These are phyloP conservation scores for Bjerkandera adusta DNA, from an alignment of 1,284 basidiomycete genomes.

Conservation along the genomic window DNA sequence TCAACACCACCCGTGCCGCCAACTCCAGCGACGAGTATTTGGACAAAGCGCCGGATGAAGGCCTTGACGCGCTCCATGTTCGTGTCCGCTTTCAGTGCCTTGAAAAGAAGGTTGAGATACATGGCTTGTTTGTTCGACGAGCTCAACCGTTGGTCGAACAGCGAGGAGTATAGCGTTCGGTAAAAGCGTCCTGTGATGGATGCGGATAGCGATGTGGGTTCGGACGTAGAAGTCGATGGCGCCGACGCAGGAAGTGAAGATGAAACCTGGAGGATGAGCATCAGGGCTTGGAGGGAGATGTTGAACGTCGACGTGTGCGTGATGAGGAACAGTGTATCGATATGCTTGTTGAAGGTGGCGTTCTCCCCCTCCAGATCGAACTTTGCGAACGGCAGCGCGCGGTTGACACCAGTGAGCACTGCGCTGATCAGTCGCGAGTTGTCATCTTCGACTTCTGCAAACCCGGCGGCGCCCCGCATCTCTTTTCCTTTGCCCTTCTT, in stretches of 20 bases:
- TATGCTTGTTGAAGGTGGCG: constrained; percentile 75
- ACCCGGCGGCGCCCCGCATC: constrained; percentile 57
- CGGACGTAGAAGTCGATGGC: constrained; percentile 34
- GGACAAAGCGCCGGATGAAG: constrained; percentile 85
- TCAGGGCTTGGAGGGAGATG: constrained; percentile 91
- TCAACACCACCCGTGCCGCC: constrained; percentile 77
- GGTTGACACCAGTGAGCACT: constrained; percentile 92
- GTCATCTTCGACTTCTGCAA: constrained; percentile 74
- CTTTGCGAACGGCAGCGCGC: constrained; percentile 91
- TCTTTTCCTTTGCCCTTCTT: constrained; percentile 41
- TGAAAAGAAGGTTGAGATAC: constrained; percentile 96
- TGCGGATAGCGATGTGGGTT: constrained; percentile 32
- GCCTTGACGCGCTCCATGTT: constrained; percentile 73
- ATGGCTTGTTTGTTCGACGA: constrained; percentile 94
- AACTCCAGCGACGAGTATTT: constrained; percentile 70
- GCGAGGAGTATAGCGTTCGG: constrained; percentile 86
- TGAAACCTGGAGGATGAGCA: constrained; percentile 88
- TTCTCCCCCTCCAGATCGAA: constrained; percentile 55
- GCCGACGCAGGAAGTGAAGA: constrained; percentile 43
- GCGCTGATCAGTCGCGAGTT: constrained; percentile 89
- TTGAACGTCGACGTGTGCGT: constrained; percentile 96
- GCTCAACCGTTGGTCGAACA: constrained; percentile 82
- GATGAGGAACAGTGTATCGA: constrained; percentile 94
- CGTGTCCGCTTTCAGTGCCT: constrained; percentile 82
- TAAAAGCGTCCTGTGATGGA: constrained; percentile 85